A percentile compares a stretch with the other conserved stretches of the same genome.
Conservation (phyloP, 108 stramenopile genomes). For the Craspedostauros australis region DNA sequence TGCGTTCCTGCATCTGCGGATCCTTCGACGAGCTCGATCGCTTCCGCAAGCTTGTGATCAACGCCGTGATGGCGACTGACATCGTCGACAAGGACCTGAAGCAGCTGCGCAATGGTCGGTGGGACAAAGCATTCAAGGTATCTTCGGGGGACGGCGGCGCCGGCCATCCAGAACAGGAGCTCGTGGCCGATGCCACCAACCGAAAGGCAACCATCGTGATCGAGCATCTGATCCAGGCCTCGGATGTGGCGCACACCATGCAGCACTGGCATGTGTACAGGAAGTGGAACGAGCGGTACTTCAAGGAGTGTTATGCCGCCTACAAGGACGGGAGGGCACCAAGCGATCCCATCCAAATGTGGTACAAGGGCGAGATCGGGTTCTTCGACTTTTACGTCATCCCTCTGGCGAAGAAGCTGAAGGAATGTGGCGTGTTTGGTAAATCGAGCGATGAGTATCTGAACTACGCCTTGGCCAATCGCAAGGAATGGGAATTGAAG, state of each 20-base stretch:
- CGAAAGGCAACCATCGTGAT: constrained; percentile 38
- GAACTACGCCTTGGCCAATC: constrained; percentile 32
- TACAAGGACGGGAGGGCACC: constrained; percentile 13
- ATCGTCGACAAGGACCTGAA: constrained; percentile 8
- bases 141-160: too few relatives aligned
- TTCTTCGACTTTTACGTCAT: constrained; percentile 46
- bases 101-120: constrained; percentile 7
- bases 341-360: constrained; percentile 14
- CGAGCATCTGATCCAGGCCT: constrained; percentile 43
- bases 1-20: constrained; percentile 18
- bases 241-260: constrained; percentile 44
- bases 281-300: constrained; percentile 32
- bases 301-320: constrained; percentile 22
- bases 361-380: constrained; percentile 35
- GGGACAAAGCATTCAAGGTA: constrained; percentile 21
- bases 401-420: constrained; percentile 42
- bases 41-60: constrained; percentile 34
- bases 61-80: constrained; percentile 26
- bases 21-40: constrained; percentile 20
- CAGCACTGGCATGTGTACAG: constrained; percentile 39
- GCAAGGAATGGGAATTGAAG: too few relatives aligned
- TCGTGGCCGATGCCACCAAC: constrained; percentile 10
- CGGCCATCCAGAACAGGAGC: not conserved
- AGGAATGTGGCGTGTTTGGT: constrained; percentile 39
- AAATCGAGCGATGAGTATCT: constrained; percentile 21